Evolutionary conservation across 2,329 filamentous ascomycete species (phyloP).

Genomic region (Stagonosporopsis chrysanthemi): DNA sequence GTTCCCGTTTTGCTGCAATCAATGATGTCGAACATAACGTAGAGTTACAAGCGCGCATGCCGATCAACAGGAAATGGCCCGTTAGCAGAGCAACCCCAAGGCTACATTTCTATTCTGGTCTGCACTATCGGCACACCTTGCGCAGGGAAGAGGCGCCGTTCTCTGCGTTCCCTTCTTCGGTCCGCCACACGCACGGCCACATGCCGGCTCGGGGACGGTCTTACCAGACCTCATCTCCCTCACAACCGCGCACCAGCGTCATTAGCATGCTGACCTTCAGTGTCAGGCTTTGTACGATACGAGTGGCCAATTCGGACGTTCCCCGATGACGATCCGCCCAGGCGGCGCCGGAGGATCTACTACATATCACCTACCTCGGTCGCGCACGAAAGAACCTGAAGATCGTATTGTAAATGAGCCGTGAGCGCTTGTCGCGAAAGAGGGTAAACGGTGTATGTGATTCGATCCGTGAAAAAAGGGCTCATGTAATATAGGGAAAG

Average conservation of each 20-base stretch:
- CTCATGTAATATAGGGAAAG: constrained; percentile 2
- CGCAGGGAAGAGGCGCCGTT: constrained; percentile 18
- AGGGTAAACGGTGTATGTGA: background rate
- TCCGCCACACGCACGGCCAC: constrained; percentile 18
- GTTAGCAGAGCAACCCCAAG: constrained; percentile 5
- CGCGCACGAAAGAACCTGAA: constrained; percentile 1
- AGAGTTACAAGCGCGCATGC: background rate
- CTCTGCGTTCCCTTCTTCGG: constrained; percentile 8
- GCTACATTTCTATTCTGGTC: constrained; percentile 9
- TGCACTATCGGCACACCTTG: constrained; percentile 4
- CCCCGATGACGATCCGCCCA: background rate
- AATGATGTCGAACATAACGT: too few relatives aligned
- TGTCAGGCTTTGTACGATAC: constrained; percentile 2
- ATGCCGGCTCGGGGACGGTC: constrained; percentile 4
- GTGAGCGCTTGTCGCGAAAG: background rate
- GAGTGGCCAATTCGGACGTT: constrained; percentile 8
- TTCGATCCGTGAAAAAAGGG: background rate
- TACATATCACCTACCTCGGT: constrained; percentile 6
- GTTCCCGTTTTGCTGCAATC: constrained; percentile 1
- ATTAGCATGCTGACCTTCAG: constrained; percentile 19
- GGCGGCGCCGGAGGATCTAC: background rate
- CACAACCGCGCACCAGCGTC: constrained; percentile 18
- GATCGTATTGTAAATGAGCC: constrained; percentile 3
- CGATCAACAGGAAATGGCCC: background rate
- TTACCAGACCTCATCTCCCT: constrained; percentile 5